phyloP scores from a whole-genome alignment of 768 basidiomycete species.

The Suillus discolor region DNA sequence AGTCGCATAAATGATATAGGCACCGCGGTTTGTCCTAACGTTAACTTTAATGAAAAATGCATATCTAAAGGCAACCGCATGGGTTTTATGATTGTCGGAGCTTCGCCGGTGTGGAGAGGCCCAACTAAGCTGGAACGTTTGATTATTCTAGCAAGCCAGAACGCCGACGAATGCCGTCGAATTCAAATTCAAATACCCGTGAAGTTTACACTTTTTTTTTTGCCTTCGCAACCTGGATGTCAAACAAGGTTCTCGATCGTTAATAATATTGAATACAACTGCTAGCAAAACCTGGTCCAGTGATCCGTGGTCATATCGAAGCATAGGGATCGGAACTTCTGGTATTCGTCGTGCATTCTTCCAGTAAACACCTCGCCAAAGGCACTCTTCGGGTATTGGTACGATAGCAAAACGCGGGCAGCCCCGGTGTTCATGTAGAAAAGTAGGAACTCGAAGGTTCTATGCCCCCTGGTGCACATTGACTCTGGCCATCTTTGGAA shows the following conservation, averaged over 20 bases:
- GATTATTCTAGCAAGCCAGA: not conserved
- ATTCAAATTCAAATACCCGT: not conserved
- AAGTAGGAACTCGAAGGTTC: not conserved
- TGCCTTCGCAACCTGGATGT: no score
- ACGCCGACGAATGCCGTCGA: not conserved
- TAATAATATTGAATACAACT: no score
- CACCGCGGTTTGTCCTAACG: not conserved
- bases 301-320: not conserved
- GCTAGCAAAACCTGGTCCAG: no score
- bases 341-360: not conserved
- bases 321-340: not conserved
- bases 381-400: not conserved
- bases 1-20: conserved; percentile 1
- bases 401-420: not conserved
- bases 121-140: not conserved
- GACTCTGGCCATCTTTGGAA: not conserved
- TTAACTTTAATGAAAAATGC: not conserved
- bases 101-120: not conserved
- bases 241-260: no score
- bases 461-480: not conserved
- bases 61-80: conserved; percentile 1
- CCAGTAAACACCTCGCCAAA: no score
- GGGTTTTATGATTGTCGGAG: not conserved
- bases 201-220: not conserved
- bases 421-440: not conserved